Conservation (phyloP, 305 asterid genomes). For the Solanum hybrid region DNA sequence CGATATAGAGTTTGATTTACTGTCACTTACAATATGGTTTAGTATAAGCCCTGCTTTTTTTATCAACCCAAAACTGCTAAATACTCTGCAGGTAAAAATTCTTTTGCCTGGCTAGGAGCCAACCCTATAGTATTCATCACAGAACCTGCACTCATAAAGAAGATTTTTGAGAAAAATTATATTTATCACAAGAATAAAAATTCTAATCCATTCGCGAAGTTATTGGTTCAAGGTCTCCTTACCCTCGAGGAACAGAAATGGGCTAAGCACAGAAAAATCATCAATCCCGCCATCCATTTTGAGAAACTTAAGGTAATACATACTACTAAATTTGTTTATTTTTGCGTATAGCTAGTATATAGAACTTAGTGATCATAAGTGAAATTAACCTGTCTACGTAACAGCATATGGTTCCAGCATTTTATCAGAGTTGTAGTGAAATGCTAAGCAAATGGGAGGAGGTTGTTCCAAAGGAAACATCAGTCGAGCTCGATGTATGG, state of each 20-base stretch:
- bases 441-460: slow-evolving; percentile 17
- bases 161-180: slow-evolving; percentile 16
- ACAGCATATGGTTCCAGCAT: slow-evolving; percentile 26
- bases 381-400: neutral
- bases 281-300: slow-evolving; percentile 38
- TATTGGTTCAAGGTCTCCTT: slow-evolving; percentile 20
- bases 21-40: too few species aligned
- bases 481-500: slow-evolving; percentile 13
- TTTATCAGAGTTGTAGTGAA: slow-evolving; percentile 15
- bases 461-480: neutral
- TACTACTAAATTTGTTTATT: neutral
- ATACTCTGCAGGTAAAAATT: slow-evolving; percentile 20
- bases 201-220: slow-evolving; percentile 6
- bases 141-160: slow-evolving; percentile 24
- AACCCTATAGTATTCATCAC: slow-evolving; percentile 6
- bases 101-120: slow-evolving; percentile 28
- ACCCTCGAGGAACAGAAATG: slow-evolving; percentile 27
- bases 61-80: neutral
- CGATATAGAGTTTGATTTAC: too few species aligned
- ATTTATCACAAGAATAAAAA: slow-evolving; percentile 10
- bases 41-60: neutral
- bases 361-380: neutral
- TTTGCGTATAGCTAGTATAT: neutral
- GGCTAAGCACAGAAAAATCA: slow-evolving; percentile 37
- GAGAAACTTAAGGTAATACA: slow-evolving; percentile 29